Evolutionary conservation across 2,329 filamentous ascomycete species (phyloP).

Genomic region (Coleophoma eucalyptorum): DNA sequence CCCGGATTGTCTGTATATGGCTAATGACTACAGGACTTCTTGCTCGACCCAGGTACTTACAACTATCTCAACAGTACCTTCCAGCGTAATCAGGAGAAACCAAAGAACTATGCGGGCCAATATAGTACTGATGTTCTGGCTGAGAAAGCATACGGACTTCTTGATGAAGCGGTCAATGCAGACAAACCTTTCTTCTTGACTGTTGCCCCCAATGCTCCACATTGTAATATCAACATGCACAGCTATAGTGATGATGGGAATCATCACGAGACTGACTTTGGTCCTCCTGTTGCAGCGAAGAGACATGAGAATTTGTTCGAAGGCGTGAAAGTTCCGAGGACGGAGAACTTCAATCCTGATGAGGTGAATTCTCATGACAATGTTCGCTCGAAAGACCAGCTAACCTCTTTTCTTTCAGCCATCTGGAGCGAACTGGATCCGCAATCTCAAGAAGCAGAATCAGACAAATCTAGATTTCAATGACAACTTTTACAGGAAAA

Average conservation of each 20-base stretch:
- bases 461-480: conserved; percentile 37
- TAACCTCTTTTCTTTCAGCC: conserved; percentile 17
- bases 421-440: conserved; percentile 42
- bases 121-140: conserved; percentile 49
- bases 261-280: background rate
- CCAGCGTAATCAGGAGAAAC: conserved; percentile 51
- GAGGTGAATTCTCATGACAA: conserved; percentile 30
- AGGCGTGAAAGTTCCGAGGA: conserved; percentile 54
- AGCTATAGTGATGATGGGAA: background rate
- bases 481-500: conserved; percentile 45
- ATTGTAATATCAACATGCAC: conserved; percentile 39
- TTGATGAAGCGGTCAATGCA: conserved; percentile 51
- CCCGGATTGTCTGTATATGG: background rate
- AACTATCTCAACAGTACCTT: conserved; percentile 60
- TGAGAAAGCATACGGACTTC: conserved; percentile 50
- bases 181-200: conserved; percentile 61
- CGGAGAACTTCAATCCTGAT: conserved; percentile 61
- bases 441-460: conserved; percentile 33
- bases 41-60: conserved; percentile 64
- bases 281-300: conserved; percentile 49
- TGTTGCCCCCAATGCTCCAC: conserved; percentile 62
- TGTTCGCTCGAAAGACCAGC: background rate
- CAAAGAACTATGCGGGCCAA: conserved; percentile 45
- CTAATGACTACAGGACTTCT: conserved; percentile 40
- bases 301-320: conserved; percentile 59